phyloP scores from a whole-genome alignment of 371 early-diverging fungal genomes.

The Apophysomyces elegans region DNA sequence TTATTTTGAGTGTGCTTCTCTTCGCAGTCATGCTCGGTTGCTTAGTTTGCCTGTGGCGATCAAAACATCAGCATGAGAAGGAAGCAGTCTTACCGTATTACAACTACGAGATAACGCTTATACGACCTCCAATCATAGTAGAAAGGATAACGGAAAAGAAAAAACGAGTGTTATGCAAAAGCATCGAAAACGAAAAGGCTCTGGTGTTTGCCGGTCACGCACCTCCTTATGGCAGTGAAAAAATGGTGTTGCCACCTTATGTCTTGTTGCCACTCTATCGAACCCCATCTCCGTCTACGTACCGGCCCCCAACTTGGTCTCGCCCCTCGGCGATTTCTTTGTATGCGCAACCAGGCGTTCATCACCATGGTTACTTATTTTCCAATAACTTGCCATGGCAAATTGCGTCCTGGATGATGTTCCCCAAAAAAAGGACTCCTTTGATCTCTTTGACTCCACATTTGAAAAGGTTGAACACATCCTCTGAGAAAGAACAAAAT shows the following conservation, averaged over 20 bases:
- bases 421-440: neutral
- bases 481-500: neutral
- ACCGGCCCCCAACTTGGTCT: neutral
- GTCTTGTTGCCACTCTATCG: neutral
- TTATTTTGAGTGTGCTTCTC: neutral
- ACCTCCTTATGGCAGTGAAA: neutral
- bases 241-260: neutral
- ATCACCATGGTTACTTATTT: neutral
- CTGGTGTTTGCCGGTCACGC: conserved; percentile 2
- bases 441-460: neutral
- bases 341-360: neutral
- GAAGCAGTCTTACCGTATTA: neutral
- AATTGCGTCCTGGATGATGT: conserved; percentile 7
- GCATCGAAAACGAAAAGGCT: neutral
- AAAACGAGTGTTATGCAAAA: conserved; percentile 9
- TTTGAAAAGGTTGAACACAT: neutral
- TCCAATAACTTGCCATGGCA: neutral
- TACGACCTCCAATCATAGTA: neutral
- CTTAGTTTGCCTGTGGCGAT: neutral
- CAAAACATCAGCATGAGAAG: neutral
- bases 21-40: neutral
- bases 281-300: neutral
- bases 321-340: neutral
- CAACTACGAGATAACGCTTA: neutral
- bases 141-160: neutral